Base-by-base conservation (phyloP, 257 asterid species). In the Coffea eugenioides region DNA sequence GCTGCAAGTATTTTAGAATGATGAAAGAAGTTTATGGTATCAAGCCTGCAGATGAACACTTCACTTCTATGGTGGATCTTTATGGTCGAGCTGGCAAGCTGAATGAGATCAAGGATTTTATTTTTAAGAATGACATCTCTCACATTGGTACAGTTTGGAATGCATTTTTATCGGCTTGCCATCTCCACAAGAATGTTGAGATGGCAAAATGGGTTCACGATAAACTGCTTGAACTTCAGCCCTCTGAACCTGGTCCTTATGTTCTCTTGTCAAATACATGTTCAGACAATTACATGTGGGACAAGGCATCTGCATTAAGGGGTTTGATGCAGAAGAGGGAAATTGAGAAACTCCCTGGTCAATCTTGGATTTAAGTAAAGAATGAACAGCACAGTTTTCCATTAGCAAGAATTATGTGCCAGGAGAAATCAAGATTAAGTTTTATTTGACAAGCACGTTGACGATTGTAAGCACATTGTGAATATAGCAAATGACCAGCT, bases 51-150 rank as follows among this genome's bases (percentile, higher is more conserved):
- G 77, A 84, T 10, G 91, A 91, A 69, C 97, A 93, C 76, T 87
- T 89, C 71, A 84, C 87, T 77, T 93, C 93, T 85, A 89, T 93
- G 95, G 91, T 90, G 20, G 97, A 93, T 88, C 90, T 91, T 49
- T 86, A 89, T 48, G 95, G 97, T 59, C 89, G 95, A 74, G 90
- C 91, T 21, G 95, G 97, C 71, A 88, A 71, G 81, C 81, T 93
- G 5, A 81, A 88, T 69, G 97, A 87, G 87, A 90, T 88, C 71
- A 82, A 87, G 80, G 81, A 83, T 52, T 93, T 93, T 73, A 88
- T 93, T 54, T 83, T 80, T 51, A 88, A 82, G 75, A 89, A 84
- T 14, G 86, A 84, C 46, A 84, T 91, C 49, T 85, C 88, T 54
- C 86, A 87, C 75, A 23, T 84, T 21, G 76, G 66, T 64, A 82